These are phyloP conservation scores for Stenocarpella maydis DNA, from an alignment of 2,329 filamentous ascomycete genomes.

Conservation along the genomic window DNA sequence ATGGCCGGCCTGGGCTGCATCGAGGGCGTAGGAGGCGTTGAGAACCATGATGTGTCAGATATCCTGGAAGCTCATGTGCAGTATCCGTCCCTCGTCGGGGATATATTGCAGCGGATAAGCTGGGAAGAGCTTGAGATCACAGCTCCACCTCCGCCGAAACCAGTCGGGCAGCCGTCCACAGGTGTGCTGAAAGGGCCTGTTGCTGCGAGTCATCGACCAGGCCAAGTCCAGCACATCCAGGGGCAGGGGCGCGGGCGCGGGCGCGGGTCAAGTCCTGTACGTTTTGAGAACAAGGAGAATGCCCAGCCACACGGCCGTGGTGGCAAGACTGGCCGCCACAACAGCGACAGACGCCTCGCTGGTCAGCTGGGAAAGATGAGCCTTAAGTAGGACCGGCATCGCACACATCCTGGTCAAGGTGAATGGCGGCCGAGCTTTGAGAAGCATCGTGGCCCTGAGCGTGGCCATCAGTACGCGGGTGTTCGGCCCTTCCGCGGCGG, in stretches of 20 bases:
- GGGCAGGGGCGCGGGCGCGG: conserved; percentile 11
- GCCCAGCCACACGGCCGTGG: conserved; percentile 31
- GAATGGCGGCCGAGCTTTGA: neutral
- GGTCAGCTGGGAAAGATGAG: conserved; percentile 33
- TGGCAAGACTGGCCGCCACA: conserved; percentile 24
- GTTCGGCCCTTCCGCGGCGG: neutral
- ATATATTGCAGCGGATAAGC: conserved; percentile 71
- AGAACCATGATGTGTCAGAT: conserved; percentile 73
- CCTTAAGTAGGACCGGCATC: conserved; percentile 35
- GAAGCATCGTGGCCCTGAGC: neutral
- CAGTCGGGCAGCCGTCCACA: neutral
- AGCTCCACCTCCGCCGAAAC: neutral
- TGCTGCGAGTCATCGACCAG: neutral
- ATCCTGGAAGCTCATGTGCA: conserved; percentile 74
- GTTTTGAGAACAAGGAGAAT: conserved; percentile 32
- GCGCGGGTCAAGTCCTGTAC: neutral
- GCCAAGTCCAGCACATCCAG: neutral
- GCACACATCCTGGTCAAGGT: conserved; percentile 16
- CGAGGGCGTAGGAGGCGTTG: conserved; percentile 69
- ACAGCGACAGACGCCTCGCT: conserved; percentile 29
- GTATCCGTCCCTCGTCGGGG: conserved; percentile 73
- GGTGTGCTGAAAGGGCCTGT: conserved; percentile 8
- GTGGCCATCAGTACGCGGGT: neutral
- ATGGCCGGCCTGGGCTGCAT: conserved; percentile 84
- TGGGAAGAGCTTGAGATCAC: conserved; percentile 67